These are phyloP conservation scores for Diaporthe australafricana DNA, from an alignment of 2,329 filamentous ascomycete species.

Conservation along the genomic window DNA sequence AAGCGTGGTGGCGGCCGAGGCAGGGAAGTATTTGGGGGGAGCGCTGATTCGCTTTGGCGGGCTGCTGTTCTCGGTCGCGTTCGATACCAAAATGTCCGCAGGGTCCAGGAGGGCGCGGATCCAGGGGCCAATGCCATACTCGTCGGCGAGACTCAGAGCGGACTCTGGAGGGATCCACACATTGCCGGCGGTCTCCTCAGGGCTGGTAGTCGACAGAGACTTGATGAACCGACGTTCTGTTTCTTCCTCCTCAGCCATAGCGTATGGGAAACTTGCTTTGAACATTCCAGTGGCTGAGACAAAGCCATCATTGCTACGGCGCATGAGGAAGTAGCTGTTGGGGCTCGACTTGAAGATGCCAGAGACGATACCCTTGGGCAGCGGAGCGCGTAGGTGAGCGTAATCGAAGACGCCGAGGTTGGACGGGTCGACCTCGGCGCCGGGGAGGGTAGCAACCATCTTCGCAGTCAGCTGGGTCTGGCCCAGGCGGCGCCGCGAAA, in stretches of 20 bases:
- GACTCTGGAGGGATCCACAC: constrained; percentile 90
- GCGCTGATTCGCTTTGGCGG: constrained; percentile 81
- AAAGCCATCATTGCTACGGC: constrained; percentile 85
- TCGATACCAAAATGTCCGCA: constrained; percentile 74
- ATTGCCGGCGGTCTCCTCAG: constrained; percentile 94
- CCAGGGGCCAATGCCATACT: constrained; percentile 90
- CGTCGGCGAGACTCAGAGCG: constrained; percentile 85
- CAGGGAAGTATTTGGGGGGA: constrained; percentile 76
- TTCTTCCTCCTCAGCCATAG: constrained; percentile 78
- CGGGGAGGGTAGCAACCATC: constrained; percentile 77
- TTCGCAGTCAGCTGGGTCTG: constrained; percentile 92
- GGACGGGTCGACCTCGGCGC: constrained; percentile 77
- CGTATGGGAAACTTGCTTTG: constrained; percentile 88
- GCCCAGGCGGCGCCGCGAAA: constrained; percentile 87
- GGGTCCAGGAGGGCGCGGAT: constrained; percentile 92
- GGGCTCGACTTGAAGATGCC: constrained; percentile 93
- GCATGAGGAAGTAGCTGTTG: constrained; percentile 97
- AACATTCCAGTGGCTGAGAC: constrained; percentile 93
- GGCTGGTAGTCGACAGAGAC: constrained; percentile 81
- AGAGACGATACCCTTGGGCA: constrained; percentile 91
- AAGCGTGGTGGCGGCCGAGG: constrained; percentile 55
- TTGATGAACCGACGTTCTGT: constrained; percentile 87
- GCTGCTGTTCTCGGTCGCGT: constrained; percentile 63
- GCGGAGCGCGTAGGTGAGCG: constrained; percentile 90
- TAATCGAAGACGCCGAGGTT: constrained; percentile 92